A percentile compares a stretch with the other conserved stretches of the same genome.
These are phyloP conservation scores for Dictyostelium brefeldianum DNA, from an alignment of 78 protist species.

Conservation along the genomic window DNA sequence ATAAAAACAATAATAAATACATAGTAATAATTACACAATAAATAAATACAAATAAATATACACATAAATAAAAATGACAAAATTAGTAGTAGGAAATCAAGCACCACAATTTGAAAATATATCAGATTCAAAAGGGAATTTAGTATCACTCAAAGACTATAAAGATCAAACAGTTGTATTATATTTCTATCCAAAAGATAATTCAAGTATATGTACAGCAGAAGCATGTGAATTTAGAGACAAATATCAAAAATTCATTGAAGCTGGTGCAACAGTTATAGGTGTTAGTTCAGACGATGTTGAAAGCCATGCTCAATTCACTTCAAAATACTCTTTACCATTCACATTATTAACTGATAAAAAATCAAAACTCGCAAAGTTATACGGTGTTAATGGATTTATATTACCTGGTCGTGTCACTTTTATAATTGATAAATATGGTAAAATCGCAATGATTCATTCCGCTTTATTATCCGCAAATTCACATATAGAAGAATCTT, in stretches of 20 bases:
- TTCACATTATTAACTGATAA: constrained; percentile 54
- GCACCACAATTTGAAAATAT: no score
- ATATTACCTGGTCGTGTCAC: constrained; percentile 72
- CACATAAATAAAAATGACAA: constrained; percentile 73
- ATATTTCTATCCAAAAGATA: constrained; percentile 71
- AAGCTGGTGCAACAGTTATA: constrained; percentile 53
- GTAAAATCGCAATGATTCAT: constrained; percentile 26
- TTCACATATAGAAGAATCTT: constrained; percentile 50
- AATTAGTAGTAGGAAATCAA: constrained; percentile 63
- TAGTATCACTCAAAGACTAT: constrained; percentile 15
- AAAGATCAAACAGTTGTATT: constrained; percentile 31
- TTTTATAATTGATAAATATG: constrained; percentile 65
- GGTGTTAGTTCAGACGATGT: constrained; percentile 57
- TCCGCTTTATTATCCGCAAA: constrained; percentile 40
- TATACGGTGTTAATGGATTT: constrained; percentile 36
- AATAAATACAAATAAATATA: no score
- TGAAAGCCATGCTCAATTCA: constrained; percentile 67
- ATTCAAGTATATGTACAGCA: constrained; percentile 61
- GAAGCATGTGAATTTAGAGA: constrained; percentile 82
- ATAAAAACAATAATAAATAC: no score
- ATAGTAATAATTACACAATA: no score
- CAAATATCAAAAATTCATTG: constrained; percentile 51
- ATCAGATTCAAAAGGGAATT: no score
- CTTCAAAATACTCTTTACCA: constrained; percentile 61
- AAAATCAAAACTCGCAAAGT: constrained; percentile 3